These are phyloP conservation scores for Crucihimalaya himalaica DNA, from an alignment of 345 rosid species.

Conservation along the genomic window DNA sequence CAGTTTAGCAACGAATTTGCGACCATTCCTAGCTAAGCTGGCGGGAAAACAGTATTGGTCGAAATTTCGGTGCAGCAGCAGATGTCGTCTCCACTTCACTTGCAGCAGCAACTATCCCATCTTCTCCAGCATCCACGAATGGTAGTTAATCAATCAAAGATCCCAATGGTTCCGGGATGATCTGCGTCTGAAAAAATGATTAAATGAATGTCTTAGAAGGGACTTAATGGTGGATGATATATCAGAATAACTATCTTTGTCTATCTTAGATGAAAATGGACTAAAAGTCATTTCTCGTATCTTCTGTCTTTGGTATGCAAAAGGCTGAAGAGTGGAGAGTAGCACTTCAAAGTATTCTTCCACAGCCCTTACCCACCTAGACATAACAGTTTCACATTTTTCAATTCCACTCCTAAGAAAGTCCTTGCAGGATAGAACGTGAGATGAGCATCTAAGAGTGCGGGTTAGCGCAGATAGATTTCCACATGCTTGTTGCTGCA, in stretches of 20 bases:
- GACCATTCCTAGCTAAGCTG: too few relatives aligned
- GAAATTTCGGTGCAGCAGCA: too few relatives aligned
- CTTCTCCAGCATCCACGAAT: slow-evolving; percentile 51
- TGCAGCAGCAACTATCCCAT: slow-evolving; percentile 65
- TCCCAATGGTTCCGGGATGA: slow-evolving; percentile 34
- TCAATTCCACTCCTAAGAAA: not conserved
- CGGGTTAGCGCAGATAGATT: slow-evolving; percentile 19
- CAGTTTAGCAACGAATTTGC: too few relatives aligned
- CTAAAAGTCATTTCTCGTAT: slow-evolving; percentile 11
- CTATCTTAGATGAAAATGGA: not conserved
- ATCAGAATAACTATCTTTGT: not conserved
- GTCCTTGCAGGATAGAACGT: not conserved
- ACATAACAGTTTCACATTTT: slow-evolving; percentile 24
- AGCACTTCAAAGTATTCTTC: slow-evolving; percentile 67
- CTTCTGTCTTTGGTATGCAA: slow-evolving; percentile 35
- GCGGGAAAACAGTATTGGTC: too few relatives aligned
- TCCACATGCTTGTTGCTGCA: slow-evolving; percentile 73
- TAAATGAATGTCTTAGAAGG: not conserved
- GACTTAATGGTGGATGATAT: not conserved
- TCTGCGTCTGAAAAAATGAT: slow-evolving; percentile 23
- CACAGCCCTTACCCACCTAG: slow-evolving; percentile 84
- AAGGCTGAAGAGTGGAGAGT: slow-evolving; percentile 49
- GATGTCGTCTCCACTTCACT: slow-evolving; percentile 44
- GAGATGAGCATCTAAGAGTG: not conserved
- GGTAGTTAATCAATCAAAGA: slow-evolving; percentile 72